These are phyloP conservation scores for Annulohypoxylon bovei DNA, from an alignment of 495 filamentous ascomycete species.

Conservation along the genomic window DNA sequence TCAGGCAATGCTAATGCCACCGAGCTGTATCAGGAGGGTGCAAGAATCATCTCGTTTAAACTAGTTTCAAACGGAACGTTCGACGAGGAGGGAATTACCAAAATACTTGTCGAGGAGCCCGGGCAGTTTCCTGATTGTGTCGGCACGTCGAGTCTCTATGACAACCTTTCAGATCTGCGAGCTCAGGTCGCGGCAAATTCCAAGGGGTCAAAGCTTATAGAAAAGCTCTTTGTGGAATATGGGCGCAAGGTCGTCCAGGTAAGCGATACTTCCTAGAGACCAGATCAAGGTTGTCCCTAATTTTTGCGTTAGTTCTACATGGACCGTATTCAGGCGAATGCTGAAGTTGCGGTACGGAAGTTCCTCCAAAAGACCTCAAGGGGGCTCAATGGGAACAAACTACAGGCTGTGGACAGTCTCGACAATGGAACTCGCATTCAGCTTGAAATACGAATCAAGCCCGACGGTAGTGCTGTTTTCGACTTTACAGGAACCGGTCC, in stretches of 20 bases:
- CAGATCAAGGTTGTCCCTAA: background rate
- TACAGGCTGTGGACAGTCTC: constrained; percentile 45
- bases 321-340: constrained; percentile 47
- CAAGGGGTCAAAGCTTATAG: constrained; percentile 45
- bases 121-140: constrained; percentile 45
- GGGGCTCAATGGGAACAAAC: constrained; percentile 11
- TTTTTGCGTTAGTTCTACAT: constrained; percentile 40
- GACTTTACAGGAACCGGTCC: constrained; percentile 50
- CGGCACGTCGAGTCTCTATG: constrained; percentile 43
- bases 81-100: constrained; percentile 47
- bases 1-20: constrained; percentile 45
- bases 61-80: constrained; percentile 46
- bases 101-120: constrained; percentile 44
- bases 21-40: constrained; percentile 49
- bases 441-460: constrained; percentile 46
- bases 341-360: constrained; percentile 42
- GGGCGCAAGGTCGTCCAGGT: constrained; percentile 39
- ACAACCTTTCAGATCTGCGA: constrained; percentile 49
- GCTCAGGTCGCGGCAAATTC: constrained; percentile 50
- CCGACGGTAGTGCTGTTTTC: constrained; percentile 43
- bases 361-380: constrained; percentile 35
- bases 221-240: constrained; percentile 41
- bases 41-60: constrained; percentile 44
- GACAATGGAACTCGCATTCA: constrained; percentile 49
- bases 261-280: background rate